Evolutionary conservation across 2,329 filamentous ascomycete species (phyloP).

Genomic region (Colletotrichum agaves): DNA sequence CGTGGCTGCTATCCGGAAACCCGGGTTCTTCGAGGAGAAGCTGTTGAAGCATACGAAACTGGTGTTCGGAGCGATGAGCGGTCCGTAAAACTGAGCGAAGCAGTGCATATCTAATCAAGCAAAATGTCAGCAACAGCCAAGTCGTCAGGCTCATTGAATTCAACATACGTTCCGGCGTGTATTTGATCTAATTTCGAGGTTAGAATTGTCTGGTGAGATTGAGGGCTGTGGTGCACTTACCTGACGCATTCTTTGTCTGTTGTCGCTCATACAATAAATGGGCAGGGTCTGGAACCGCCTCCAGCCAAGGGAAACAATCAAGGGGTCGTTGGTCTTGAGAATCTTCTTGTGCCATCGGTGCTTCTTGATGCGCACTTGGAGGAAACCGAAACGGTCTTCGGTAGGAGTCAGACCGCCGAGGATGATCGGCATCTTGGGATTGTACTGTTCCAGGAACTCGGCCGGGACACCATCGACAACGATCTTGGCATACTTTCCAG

Average conservation of each 20-base stretch:
- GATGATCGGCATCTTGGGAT: constrained; percentile 83
- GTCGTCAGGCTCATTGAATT: too few species aligned
- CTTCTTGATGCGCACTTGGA: constrained; percentile 95
- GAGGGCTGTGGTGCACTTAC: too few species aligned
- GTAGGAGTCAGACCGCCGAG: constrained; percentile 92
- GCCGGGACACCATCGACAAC: constrained; percentile 89
- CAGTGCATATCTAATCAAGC: constrained; percentile 82
- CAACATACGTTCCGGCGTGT: constrained; percentile 81
- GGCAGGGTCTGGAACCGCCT: constrained; percentile 92
- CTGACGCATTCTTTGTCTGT: constrained; percentile 71
- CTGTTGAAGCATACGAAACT: constrained; percentile 95
- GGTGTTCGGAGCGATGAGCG: constrained; percentile 93
- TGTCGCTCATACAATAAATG: constrained; percentile 95
- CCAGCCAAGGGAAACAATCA: constrained; percentile 98
- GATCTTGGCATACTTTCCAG: constrained; percentile 92
- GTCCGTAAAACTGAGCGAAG: constrained; percentile 94
- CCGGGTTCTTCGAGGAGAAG: constrained; percentile 83
- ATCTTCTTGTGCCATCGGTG: constrained; percentile 99
- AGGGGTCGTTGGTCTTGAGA: constrained; percentile 95
- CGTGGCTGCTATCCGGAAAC: constrained; percentile 94
- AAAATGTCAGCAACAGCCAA: too few species aligned
- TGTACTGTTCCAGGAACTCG: constrained; percentile 88
- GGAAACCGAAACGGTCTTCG: constrained; percentile 94
- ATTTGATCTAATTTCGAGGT: constrained; percentile 70
- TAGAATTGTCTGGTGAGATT: too few species aligned